Evolutionary conservation across 176 grass and related monocot species (phyloP).

Genomic region (Musa itinerans): DNA sequence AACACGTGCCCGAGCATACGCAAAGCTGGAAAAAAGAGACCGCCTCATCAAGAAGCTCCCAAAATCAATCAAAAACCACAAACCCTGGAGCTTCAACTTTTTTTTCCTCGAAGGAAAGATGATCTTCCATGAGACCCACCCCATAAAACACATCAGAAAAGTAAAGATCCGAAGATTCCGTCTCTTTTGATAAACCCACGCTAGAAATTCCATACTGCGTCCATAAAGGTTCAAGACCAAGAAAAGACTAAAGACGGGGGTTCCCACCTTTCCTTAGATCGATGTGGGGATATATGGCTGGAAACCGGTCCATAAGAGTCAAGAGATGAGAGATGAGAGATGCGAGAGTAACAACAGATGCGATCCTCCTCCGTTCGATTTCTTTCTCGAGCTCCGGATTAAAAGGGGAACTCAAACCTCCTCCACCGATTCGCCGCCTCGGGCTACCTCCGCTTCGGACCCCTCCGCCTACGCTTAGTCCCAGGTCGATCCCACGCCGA

Average conservation of each 20-base stretch:
- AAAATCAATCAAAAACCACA: neutral
- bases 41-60: neutral
- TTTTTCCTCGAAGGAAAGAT: too few relatives aligned
- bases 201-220: constrained; percentile 1
- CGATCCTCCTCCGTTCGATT: neutral
- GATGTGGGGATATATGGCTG: constrained; percentile 13
- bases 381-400: neutral
- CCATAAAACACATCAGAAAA: neutral
- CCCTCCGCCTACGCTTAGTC: neutral
- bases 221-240: neutral
- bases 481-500: neutral
- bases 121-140: neutral
- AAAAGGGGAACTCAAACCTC: neutral
- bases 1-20: neutral
- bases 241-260: neutral
- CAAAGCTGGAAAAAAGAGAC: neutral
- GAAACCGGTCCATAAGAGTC: constrained; percentile 14
- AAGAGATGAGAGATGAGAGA: neutral
- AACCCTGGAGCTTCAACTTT: neutral
- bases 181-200: neutral
- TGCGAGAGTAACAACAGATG: neutral
- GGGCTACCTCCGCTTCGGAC: constrained; percentile 1
- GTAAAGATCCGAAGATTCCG: neutral
- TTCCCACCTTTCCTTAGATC: constrained; percentile 30
- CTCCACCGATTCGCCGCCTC: too few relatives aligned